phyloP scores from a whole-genome alignment of 2,329 filamentous ascomycete genomes.

The Pseudogymnoascus sp. region DNA sequence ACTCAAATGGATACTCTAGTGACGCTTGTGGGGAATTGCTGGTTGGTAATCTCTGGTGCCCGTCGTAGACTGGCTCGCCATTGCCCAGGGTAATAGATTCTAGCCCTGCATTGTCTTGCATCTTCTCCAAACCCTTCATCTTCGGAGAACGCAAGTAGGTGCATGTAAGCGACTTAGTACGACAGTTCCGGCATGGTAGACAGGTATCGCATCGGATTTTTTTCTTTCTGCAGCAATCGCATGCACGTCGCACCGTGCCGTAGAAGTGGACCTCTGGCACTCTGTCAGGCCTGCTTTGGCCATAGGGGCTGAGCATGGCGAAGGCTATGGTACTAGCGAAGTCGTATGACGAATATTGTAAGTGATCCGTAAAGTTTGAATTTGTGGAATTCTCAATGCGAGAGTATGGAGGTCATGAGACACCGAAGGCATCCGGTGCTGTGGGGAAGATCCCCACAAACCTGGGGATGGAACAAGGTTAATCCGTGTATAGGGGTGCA shows the following conservation, averaged over 20 bases:
- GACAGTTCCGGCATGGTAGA: conserved; percentile 26
- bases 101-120: neutral
- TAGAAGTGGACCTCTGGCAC: neutral
- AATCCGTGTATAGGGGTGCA: conserved; percentile 27
- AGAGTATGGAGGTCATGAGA: neutral
- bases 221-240: conserved; percentile 26
- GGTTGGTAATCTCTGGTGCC: neutral
- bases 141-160: conserved; percentile 28
- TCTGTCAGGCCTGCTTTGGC: neutral
- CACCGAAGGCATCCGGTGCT: neutral
- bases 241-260: conserved; percentile 18
- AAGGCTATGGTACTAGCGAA: neutral
- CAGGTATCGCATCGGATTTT: conserved; percentile 28
- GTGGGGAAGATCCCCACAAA: neutral
- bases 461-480: conserved; percentile 5
- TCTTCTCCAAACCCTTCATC: conserved; percentile 26
- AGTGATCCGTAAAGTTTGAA: neutral
- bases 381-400: neutral
- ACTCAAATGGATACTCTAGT: neutral
- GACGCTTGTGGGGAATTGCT: neutral
- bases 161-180: conserved; percentile 16
- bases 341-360: neutral
- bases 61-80: neutral
- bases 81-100: neutral
- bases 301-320: neutral